A percentile compares a stretch with the other conserved stretches of the same genome.
Conservation (phyloP, 2,329 filamentous ascomycete species). For the Verruconis gallopava region DNA sequence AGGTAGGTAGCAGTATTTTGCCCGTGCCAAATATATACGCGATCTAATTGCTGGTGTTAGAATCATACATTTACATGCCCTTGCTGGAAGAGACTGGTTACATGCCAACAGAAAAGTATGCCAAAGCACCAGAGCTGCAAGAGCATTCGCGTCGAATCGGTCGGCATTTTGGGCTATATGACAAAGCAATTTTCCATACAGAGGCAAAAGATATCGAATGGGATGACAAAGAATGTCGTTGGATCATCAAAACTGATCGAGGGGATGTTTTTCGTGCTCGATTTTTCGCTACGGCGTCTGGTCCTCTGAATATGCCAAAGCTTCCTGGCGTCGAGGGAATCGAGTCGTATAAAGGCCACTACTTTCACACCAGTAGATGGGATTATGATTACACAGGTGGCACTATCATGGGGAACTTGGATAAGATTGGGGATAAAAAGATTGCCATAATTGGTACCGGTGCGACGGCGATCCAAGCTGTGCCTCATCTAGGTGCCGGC, state of each 20-base stretch:
- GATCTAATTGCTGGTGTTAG: constrained; percentile 19
- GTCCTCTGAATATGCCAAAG: constrained; percentile 32
- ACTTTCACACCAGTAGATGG: constrained; percentile 31
- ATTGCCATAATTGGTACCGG: constrained; percentile 32
- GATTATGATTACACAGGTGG: constrained; percentile 29
- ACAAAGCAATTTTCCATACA: constrained; percentile 35
- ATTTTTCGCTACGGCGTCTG: constrained; percentile 29
- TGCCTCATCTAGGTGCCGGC: constrained; percentile 26
- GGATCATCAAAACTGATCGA: constrained; percentile 19
- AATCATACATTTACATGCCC: constrained; percentile 45
- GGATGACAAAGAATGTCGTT: constrained; percentile 29
- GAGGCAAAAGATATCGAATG: constrained; percentile 31
- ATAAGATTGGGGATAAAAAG: constrained; percentile 25
- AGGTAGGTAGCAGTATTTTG: not conserved
- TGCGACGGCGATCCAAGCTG: constrained; percentile 26
- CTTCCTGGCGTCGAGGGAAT: constrained; percentile 30
- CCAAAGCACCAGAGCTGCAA: constrained; percentile 33
- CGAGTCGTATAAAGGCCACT: constrained; percentile 25
- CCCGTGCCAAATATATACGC: not conserved
- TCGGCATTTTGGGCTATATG: constrained; percentile 30
- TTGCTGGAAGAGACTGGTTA: constrained; percentile 46
- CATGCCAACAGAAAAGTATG: constrained; percentile 40
- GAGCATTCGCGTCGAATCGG: constrained; percentile 34
- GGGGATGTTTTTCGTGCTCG: constrained; percentile 20
- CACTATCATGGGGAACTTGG: constrained; percentile 13